Base-by-base conservation (phyloP, 441 rosid genomes). In the Lepidium campestre region DNA sequence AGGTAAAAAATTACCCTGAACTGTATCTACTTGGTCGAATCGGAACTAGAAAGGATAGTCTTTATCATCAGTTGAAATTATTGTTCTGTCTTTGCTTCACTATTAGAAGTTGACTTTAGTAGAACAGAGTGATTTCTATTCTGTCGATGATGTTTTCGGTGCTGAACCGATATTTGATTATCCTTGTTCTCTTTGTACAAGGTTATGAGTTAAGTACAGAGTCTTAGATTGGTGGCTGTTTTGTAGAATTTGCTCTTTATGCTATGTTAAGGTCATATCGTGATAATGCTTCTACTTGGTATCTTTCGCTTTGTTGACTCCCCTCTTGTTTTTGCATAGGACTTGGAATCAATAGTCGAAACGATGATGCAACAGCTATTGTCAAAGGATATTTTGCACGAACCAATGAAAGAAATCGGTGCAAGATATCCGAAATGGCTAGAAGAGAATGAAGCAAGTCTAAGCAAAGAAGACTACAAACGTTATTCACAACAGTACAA, bases 311-410 rank as follows among this genome's bases (percentile, higher is more conserved):
- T 50, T 59, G 45, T 40, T 59, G 45, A 50, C 29, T 50, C 37
- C 49, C 22, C 17, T 17, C 20, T 45, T 35, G 11, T 50, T 39
- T 57, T 42, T 42, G 44, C 65, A 0, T 54, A 91, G 96, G 96
- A 86, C 67, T 85, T 93, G 96, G 92, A 89, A 77, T 87, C 96
- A 10, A 83, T 91, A 45, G 89, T 93, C 45, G 96, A 93, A 71
- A 91, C 89, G 13, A 91, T 93, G 97, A 93, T 93, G 99, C 96
- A 91, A 56, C 99, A 91, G 58, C 89, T 91, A 69, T 68, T 93
- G 68, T 93, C 96, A 0, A 86, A 93, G 78, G 97, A 93, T 58
- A 83, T 91, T 69, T 96, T 93, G 48, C 83, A 89, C 14, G 96
- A 91, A 57, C 97, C 99, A 11, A 89, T 89, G 96, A 93, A 77